Base-by-base conservation (phyloP, 495 filamentous ascomycete species). In the Aspergillus mulundensis region DNA sequence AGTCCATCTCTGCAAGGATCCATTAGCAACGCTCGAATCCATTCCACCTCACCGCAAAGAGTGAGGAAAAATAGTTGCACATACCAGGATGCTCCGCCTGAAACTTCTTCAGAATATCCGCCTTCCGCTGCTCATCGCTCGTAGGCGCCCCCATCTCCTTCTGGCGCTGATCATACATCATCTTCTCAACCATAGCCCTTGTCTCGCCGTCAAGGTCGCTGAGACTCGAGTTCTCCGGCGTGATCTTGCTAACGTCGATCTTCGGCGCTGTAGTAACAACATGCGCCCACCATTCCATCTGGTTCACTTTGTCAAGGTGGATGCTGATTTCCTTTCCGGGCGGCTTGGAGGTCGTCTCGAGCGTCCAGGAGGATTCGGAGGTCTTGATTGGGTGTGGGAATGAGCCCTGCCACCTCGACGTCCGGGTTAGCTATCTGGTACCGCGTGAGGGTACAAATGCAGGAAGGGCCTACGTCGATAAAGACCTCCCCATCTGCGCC, bases 161-260 rank as follows among this genome's bases (percentile, higher is more conserved):
- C 80, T 96, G 91, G 43, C 88, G 79, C 81, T 98, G 94, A 75
- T 98, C 94, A 63, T 80, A 98, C 94, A 98, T 98, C 94, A 98
- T 97, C 82, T 98, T 98, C 85, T 98, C 94, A 40, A 98, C 94
- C 93, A 98, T 97, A n/a, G 83, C 78, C 56, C 94, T 81, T 58
- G 94, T 98, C 82, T 96, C 89, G 49, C 95, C 93, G 66, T 98
- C 95, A 55, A 98, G 75, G 73, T 98, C 94, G 54, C 87, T 81
- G 61, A 98, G 74, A 66, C 88, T 94, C 59, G 84, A 88, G 68
- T 88, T 92, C 76, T 98, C 94, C 18, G 94, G 94, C 66, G 84
- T 83, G 74, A 98, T 97, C 78, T 95, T 95, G 60, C 86, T 84
- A 25, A 94, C 91, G 70, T 98, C 95, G 75, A 97, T 95, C 67